Conservation (phyloP, 169 alveolate species). For the Cryptosporidium canis region DNA sequence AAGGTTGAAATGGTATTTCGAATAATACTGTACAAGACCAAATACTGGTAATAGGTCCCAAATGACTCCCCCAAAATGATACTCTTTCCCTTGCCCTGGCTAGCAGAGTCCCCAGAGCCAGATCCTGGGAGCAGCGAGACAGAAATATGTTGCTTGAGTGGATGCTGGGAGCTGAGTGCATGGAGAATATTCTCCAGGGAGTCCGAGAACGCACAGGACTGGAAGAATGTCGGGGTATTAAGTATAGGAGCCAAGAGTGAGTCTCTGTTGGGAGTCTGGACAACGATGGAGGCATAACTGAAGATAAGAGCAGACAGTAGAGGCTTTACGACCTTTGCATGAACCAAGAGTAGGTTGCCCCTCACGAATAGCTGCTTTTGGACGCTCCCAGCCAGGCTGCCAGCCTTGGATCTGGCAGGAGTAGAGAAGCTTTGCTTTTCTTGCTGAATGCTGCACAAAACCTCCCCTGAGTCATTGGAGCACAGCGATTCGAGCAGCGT, state of each 20-base stretch:
- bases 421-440: conserved; percentile 18
- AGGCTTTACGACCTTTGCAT: conserved; percentile 65
- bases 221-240: conserved; percentile 4
- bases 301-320: conserved; percentile 20
- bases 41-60: conserved; percentile 58
- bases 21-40: conserved; percentile 25
- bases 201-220: conserved; percentile 60
- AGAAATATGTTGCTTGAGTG: conserved; percentile 2
- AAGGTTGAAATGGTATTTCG: conserved; percentile 44
- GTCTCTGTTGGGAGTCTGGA: conserved; percentile 64
- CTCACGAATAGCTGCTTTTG: conserved; percentile 29
- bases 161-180: conserved; percentile 34
- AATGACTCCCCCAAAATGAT: conserved; percentile 31
- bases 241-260: conserved; percentile 36
- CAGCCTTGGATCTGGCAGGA: conserved; percentile 17
- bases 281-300: conserved; percentile 60
- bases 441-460: neutral
- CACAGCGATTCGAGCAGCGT: conserved; percentile 38
- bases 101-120: neutral
- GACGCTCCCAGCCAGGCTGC: neutral
- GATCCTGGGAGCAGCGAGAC: conserved; percentile 1
- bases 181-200: conserved; percentile 37
- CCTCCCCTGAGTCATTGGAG: conserved; percentile 61
- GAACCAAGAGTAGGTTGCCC: conserved; percentile 49
- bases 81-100: neutral